Base-by-base conservation (phyloP, 352 stramenopile species). In the Pythium phragmiticola region DNA sequence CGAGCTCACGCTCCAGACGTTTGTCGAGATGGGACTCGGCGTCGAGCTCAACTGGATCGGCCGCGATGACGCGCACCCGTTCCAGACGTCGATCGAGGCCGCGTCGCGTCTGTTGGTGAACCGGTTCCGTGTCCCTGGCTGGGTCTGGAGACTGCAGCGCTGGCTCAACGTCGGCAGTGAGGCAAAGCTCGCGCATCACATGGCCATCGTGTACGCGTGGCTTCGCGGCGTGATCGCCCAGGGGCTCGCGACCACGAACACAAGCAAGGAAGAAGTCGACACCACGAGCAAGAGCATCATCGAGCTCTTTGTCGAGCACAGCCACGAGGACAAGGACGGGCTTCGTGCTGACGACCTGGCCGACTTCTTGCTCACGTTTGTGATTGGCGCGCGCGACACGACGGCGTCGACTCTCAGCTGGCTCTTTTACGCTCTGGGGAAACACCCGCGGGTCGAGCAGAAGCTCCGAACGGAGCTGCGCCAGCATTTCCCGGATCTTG, bases 1-100 rank as follows among this genome's bases (percentile, higher is more conserved):
- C 28, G 67, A 70, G 9, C 83, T 88, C 41, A 72, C 78, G 13
- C 76, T 88, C 16, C 77, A 87, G 52, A 78, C 76, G 7, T 90
- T 88, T 47, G 70, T 77, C 0, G 74, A 87, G 33, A 69, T 90
- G 34, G 72, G 72, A 1, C 76, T 90, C n/a, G 81, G 78, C 1
- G 46, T 87, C 21, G 55, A 87, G 37, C 70, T 77, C 39, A 63
- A 87, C 28, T 74, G 72, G 9, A 69, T 86, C 23, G 73, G 73
- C 39, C 53, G 55, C 1, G 62, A 67, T 4, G 57, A 85, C n/a
- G 63, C 71, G 42, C 72, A 78, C 23, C 54, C 72, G 52, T 91
- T 91, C 53, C 77, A 83, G 34, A 26, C 74, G 13, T 68, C 79
- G 14, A 74, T 94, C 48, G 69, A 78, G 43, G 56, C 43, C 5